phyloP scores from a whole-genome alignment of 148 eudicot genomes.

The Rhododendron mucronatum region DNA sequence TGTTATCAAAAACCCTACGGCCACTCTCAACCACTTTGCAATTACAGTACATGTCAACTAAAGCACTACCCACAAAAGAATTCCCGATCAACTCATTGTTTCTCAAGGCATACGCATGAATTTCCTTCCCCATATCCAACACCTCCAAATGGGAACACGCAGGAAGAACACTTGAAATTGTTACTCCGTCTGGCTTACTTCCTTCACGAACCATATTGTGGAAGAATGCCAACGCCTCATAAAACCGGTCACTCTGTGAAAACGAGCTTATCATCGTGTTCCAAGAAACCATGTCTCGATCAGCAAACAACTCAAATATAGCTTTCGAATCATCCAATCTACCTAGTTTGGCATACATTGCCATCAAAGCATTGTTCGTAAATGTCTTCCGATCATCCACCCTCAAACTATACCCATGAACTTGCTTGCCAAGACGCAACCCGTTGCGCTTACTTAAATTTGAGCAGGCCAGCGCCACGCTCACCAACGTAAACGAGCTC shows the following conservation, averaged over 20 bases:
- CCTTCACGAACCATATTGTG: constrained; percentile 52
- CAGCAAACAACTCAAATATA: constrained; percentile 46
- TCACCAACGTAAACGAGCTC: constrained; percentile 75
- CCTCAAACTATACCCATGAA: constrained; percentile 70
- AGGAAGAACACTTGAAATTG: constrained; percentile 76
- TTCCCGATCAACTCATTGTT: constrained; percentile 48
- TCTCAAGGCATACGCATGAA: constrained; percentile 70
- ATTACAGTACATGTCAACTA: constrained; percentile 91
- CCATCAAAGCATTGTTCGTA: constrained; percentile 71
- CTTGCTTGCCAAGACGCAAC: constrained; percentile 69
- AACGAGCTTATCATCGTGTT: constrained; percentile 72
- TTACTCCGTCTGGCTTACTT: constrained; percentile 66
- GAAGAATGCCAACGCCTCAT: constrained; percentile 51
- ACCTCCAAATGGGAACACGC: constrained; percentile 84
- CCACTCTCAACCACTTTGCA: constrained; percentile 61
- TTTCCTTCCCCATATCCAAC: constrained; percentile 65
- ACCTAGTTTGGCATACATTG: constrained; percentile 81
- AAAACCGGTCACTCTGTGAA: constrained; percentile 55
- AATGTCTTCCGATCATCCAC: constrained; percentile 44
- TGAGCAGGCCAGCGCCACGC: constrained; percentile 57
- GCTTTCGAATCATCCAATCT: constrained; percentile 52
- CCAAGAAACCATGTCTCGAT: constrained; percentile 77
- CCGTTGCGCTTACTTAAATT: constrained; percentile 39
- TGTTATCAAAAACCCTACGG: constrained; percentile 39
- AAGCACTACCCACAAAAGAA: constrained; percentile 71